These are phyloP conservation scores for Salvia splendens DNA, from an alignment of 257 asterid species.

Conservation along the genomic window DNA sequence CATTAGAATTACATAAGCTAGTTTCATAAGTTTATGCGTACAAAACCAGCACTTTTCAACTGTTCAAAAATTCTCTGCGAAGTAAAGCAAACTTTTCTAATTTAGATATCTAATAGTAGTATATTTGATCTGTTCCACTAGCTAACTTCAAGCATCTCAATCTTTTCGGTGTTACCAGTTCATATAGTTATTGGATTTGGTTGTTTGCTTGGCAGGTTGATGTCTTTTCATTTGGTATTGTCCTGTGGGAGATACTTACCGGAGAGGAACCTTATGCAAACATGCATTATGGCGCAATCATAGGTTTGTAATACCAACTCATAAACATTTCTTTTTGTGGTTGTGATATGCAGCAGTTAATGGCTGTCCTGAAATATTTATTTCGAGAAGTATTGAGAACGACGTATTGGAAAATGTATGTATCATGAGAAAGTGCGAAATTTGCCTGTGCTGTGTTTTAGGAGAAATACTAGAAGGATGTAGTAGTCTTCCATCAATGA, in stretches of 20 bases:
- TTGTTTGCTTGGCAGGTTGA: constrained; percentile 63
- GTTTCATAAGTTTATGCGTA: constrained; percentile 4
- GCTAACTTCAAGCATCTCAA: constrained; percentile 12
- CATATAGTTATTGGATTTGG: constrained; percentile 20
- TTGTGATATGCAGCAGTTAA: background rate
- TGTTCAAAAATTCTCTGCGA: constrained; percentile 14
- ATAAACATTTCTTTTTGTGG: constrained; percentile 15
- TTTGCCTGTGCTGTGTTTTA: too few relatives aligned
- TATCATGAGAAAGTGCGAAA: too few relatives aligned
- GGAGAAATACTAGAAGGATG: too few relatives aligned
- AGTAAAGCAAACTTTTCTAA: constrained; percentile 6
- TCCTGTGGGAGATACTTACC: constrained; percentile 96
- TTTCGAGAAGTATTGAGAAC: too few relatives aligned
- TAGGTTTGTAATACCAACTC: constrained; percentile 39
- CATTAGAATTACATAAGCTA: background rate
- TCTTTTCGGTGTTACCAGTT: constrained; percentile 16
- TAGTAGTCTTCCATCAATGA: too few relatives aligned
- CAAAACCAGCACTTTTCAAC: constrained; percentile 11
- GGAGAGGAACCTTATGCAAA: constrained; percentile 97
- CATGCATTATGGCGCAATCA: constrained; percentile 96
- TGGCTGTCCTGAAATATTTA: background rate
- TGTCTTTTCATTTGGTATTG: constrained; percentile 92
- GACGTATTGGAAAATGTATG: too few relatives aligned
- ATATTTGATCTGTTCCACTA: background rate
- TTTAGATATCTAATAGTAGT: constrained; percentile 11